Evolutionary conservation across 139 green algal genomes (phyloP).

Genomic region (Mychonastes homosphaera): DNA sequence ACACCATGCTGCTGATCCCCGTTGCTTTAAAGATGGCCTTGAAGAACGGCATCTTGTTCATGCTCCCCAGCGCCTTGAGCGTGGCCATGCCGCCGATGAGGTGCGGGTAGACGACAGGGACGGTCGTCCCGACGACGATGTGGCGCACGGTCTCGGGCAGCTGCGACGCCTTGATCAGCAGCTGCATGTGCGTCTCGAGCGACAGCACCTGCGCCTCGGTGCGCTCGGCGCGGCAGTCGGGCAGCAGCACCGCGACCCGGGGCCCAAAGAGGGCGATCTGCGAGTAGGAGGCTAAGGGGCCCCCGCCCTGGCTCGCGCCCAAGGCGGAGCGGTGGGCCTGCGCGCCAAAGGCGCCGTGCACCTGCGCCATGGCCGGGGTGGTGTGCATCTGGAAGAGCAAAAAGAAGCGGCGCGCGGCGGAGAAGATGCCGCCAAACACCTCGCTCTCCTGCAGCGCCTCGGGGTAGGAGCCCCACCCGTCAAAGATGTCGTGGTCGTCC

Average conservation of each 20-base stretch:
- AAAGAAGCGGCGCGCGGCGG: background rate
- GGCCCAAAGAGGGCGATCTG: background rate
- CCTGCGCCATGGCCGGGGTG: background rate
- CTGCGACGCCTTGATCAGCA: constrained; percentile 13
- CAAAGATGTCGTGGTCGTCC: constrained; percentile 59
- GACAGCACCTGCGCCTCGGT: constrained; percentile 9
- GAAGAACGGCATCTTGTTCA: constrained; percentile 4
- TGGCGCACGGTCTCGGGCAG: constrained; percentile 21
- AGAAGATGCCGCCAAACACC: constrained; percentile 30
- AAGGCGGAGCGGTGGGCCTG: too few species aligned
- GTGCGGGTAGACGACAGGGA: constrained; percentile 34
- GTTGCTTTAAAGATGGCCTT: constrained; percentile 11
- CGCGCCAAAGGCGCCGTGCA: background rate
- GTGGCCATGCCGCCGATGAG: constrained; percentile 4
- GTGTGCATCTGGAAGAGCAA: constrained; percentile 8
- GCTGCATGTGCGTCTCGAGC: constrained; percentile 15
- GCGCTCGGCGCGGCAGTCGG: background rate
- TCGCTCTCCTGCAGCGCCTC: constrained; percentile 29
- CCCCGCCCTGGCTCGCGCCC: too few species aligned
- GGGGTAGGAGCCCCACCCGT: constrained; percentile 47
- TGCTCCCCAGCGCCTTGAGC: background rate
- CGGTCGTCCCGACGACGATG: constrained; percentile 25
- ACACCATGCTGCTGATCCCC: constrained; percentile 11
- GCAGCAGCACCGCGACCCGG: background rate
- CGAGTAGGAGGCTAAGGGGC: too few species aligned